These are phyloP conservation scores for Thalassiosira profunda DNA, from an alignment of 108 stramenopile species.

Conservation along the genomic window DNA sequence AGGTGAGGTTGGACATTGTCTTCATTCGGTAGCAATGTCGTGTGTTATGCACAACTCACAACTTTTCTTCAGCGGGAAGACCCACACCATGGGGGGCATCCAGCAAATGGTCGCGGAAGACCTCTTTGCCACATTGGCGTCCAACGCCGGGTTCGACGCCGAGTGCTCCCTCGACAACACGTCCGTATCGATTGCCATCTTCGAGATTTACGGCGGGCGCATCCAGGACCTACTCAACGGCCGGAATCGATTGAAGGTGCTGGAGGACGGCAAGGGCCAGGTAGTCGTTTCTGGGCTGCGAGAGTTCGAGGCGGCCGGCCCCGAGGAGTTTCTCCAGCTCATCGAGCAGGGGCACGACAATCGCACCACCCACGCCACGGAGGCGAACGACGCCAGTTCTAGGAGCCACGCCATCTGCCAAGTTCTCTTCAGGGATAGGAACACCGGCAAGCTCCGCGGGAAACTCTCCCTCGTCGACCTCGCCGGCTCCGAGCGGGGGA, in stretches of 20 bases:
- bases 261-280: slow-evolving; percentile 98
- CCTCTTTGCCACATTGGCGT: slow-evolving; percentile 70
- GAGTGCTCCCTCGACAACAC: slow-evolving; percentile 55
- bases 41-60: too few species aligned
- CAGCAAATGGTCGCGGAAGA: slow-evolving; percentile 91
- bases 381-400: slow-evolving; percentile 90
- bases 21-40: too few species aligned
- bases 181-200: slow-evolving; percentile 80
- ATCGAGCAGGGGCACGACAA: slow-evolving; percentile 87
- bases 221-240: slow-evolving; percentile 97
- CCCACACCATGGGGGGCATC: slow-evolving; percentile 96
- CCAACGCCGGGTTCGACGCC: slow-evolving; percentile 26
- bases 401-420: slow-evolving; percentile 99
- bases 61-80: too few species aligned
- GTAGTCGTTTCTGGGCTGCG: slow-evolving; percentile 91
- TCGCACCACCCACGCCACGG: slow-evolving; percentile 98
- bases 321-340: slow-evolving; percentile 80
- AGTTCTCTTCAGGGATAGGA: slow-evolving; percentile 81
- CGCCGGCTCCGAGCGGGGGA: slow-evolving; percentile 97
- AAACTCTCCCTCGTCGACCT: slow-evolving; percentile 97
- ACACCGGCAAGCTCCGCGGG: slow-evolving; percentile 66
- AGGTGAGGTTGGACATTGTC: too few species aligned
- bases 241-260: slow-evolving; percentile 87
- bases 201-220: slow-evolving; percentile 98
- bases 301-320: slow-evolving; percentile 79